Conservation (phyloP, 371 early-diverging fungal species). For the Mortierella sp. region DNA sequence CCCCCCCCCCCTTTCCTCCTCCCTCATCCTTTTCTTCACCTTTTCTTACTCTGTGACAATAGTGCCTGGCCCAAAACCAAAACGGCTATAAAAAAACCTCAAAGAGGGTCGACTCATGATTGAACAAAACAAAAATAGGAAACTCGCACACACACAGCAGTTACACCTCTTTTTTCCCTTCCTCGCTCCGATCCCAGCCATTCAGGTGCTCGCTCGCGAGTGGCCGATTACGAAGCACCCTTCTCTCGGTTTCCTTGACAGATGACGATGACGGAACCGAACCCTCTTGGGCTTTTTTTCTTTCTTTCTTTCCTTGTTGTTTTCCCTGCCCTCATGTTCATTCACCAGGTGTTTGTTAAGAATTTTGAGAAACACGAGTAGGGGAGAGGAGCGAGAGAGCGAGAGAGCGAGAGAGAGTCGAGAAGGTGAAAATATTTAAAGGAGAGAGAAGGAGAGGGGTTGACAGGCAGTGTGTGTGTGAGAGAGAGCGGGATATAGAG, state of each 20-base stretch:
- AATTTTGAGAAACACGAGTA: conserved; percentile 9
- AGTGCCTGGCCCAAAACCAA: background rate
- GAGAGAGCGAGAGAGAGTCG: no score
- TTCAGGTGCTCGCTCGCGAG: background rate
- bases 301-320: background rate
- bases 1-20: background rate
- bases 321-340: background rate
- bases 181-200: background rate
- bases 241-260: background rate
- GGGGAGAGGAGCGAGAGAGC: background rate
- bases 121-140: conserved; percentile 4
- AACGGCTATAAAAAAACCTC: background rate
- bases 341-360: conserved; percentile 2
- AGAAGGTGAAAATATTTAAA: no score
- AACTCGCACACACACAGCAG: background rate
- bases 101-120: background rate
- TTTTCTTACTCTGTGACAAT: background rate
- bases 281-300: background rate
- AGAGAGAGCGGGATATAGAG: background rate
- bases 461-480: background rate
- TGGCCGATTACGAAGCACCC: background rate
- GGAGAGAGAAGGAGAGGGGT: background rate
- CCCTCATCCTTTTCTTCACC: background rate
- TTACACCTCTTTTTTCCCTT: background rate
- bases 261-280: background rate